A percentile compares a stretch with the other conserved stretches of the same genome.
Conservation (phyloP, 257 asterid species). For the Capsicum baccatum region DNA sequence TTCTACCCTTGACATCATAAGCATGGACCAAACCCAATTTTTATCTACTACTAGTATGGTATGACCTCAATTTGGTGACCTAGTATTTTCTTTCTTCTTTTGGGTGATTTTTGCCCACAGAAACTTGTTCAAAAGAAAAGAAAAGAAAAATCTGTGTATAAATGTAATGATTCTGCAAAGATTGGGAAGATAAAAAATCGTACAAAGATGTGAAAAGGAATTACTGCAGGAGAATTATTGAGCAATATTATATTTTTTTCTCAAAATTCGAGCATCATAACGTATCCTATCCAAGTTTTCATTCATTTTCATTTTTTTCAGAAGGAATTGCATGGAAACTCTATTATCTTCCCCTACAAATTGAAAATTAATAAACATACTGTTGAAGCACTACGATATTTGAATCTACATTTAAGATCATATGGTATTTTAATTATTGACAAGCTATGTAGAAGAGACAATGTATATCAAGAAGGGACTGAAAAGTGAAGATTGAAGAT, state of each 20-base stretch:
- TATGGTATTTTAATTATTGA: background rate
- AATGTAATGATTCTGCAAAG: background rate
- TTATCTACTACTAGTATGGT: background rate
- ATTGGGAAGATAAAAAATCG: background rate
- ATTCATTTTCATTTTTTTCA: too few species aligned
- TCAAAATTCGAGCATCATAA: background rate
- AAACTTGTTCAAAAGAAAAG: background rate
- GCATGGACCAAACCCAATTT: background rate
- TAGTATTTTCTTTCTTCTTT: background rate
- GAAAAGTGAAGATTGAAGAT: background rate
- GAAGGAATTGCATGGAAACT: background rate
- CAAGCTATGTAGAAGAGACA: background rate
- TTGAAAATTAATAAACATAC: background rate
- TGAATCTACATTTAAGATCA: background rate
- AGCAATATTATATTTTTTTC: background rate
- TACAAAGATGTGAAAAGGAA: constrained; percentile 14
- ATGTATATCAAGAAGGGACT: too few species aligned
- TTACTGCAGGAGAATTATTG: background rate
- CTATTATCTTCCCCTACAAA: background rate
- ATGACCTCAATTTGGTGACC: background rate
- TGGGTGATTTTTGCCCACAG: background rate
- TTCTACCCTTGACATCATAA: constrained; percentile 51
- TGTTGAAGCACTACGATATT: background rate
- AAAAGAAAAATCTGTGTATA: background rate
- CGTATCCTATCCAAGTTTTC: background rate